Base-by-base conservation (phyloP, 176 grass and related monocot species). In the Avena sativa region DNA sequence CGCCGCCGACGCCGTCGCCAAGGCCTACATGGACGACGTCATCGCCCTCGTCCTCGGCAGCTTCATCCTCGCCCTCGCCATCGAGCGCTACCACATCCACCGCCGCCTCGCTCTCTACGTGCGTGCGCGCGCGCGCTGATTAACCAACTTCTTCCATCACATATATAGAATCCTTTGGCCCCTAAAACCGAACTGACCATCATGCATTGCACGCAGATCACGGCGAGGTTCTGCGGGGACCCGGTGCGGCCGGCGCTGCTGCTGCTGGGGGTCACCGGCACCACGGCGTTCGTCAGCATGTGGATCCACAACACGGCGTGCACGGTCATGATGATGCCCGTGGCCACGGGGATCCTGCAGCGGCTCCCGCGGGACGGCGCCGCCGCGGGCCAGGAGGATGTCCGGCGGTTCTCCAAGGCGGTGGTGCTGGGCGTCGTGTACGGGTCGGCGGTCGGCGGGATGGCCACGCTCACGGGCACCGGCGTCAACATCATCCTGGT, bases 291-390 rank as follows among this genome's bases (percentile, higher is more conserved):
- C 75, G 26, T 95, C 50, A 95, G 93, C 89, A 95, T 97, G 92
- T 97, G 95, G 95, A 97, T 97, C 87, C 93, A 97, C 85, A 97
- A 95, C 93, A 97, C 95, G 76, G 56, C 95, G 11, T 89, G 93
- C 40, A 88, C 93, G 2, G 83, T 97, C 16, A 97, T 97, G 95
- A 97, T 97, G 89, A 95, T 95, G 69, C 95, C 91, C 9, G 91
- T 97, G 47, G 95, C 92, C 11, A 97, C 83, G 26, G 95, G 95
- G 44, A 91, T 97, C 44, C 89, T 97, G 38, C 93, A 97, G 82
- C 52, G 90, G 76, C 32, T 95, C 4, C 96, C 96, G 14, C 67
- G 30, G 21, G 78, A 20, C 0, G 50, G 1, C 12, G 60, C 5
- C 52, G 17, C 15, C 55, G 65, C 20, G 9, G 15, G 81, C 60